Percentiles rank a stretch among this genome's conserved stretches.
These are phyloP conservation scores for Trichoderma asperelloides DNA, from an alignment of 495 filamentous ascomycete species.

Conservation along the genomic window DNA sequence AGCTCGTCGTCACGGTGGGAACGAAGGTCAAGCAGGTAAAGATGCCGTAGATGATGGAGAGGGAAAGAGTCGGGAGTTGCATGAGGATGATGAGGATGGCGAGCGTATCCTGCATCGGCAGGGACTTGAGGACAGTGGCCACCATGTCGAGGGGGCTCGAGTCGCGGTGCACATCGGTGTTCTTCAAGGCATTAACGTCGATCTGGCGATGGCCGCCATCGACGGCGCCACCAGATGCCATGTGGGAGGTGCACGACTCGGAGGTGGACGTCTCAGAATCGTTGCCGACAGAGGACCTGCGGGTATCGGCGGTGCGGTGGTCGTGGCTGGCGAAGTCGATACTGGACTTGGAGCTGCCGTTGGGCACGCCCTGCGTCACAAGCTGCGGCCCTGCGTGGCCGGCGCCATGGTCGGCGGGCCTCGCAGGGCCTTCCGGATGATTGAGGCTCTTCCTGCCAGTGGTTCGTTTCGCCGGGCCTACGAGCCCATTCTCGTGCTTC, in stretches of 20 bases:
- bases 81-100: constrained; percentile 96
- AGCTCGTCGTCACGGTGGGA: constrained; percentile 56
- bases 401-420: background rate
- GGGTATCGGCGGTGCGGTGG: constrained; percentile 29
- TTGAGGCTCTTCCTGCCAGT: constrained; percentile 39
- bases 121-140: constrained; percentile 80
- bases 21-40: constrained; percentile 94
- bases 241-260: constrained; percentile 25
- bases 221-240: constrained; percentile 22
- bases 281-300: constrained; percentile 36
- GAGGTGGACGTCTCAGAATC: constrained; percentile 42
- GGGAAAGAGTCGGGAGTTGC: constrained; percentile 84
- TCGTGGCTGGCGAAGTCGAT: constrained; percentile 16
- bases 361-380: background rate
- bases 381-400: constrained; percentile 9
- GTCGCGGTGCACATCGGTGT: constrained; percentile 52
- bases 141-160: constrained; percentile 60
- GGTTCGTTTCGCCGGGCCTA: constrained; percentile 72
- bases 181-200: constrained; percentile 59
- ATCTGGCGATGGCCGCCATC: constrained; percentile 46
- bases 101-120: constrained; percentile 90
- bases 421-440: constrained; percentile 41
- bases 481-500: constrained; percentile 80
- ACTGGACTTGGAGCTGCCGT: background rate
- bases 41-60: constrained; percentile 84